Base-by-base conservation (phyloP, 2,329 filamentous ascomycete species). In the Polytolypa hystricis region DNA sequence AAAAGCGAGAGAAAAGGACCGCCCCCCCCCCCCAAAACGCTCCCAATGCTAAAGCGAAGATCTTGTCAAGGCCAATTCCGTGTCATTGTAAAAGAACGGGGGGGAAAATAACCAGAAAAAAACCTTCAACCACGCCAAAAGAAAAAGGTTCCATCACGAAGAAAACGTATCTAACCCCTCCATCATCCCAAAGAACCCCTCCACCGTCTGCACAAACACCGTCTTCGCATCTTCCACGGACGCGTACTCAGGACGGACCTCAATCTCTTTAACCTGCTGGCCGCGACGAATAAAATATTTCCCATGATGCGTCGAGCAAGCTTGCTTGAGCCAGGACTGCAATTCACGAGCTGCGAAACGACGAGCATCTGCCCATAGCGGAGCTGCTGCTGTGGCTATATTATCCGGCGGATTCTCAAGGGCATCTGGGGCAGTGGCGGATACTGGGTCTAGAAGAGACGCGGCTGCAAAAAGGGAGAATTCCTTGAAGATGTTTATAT, bases 271-370 rank as follows among this genome's bases (percentile, higher is more conserved):
- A 11, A 57, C 61, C 8, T 55, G 56, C 27, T 61, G 59, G 2
- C 64, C 64, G 11, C 63, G 55, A 15, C 61, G 59, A 20, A 74
- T 62, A 47, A 62, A 71, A 42, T 72, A 66, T 34, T 52, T 58
- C 2, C 55, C 60, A 19, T 60, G 55, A 34, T 61, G 57, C 5
- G 49, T 44, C 15, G 62, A 61, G 71, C 71, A 75, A 21, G 63
- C 66, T 1, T 54, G 54, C 16, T 49, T 52, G 12, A 74, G 46
- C 27, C 62, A 61, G 1, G 61, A 50, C 23, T 58, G 49, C 3
- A 75, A 47, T 17, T 69, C 65, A 21, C 59, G 60, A 2, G 53
- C 52, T 3, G 61, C 55, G 26, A 60, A 56, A 4, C 40, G 37
- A 38, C 55, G 52, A 15, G 56, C 38, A 27, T 54, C 46, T 6